Evolutionary conservation across 179 eudicot genomes (phyloP), one percentile per base, ranked within the genome.

Genomic region (Heliamphora pulchella): DNA sequence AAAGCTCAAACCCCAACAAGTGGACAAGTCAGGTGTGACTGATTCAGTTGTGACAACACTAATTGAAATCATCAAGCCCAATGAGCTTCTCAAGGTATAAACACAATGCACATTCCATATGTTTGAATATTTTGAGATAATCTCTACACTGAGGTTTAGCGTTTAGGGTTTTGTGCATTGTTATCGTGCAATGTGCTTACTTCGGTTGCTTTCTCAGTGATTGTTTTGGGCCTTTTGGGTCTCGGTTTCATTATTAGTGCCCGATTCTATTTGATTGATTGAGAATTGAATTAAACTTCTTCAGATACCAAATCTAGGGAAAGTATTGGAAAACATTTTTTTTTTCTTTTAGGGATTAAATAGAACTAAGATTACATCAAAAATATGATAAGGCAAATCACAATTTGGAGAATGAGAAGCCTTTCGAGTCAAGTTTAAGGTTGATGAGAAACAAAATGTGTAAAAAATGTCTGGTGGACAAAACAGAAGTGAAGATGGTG

Each of bases 21-120:
- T 95, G 5, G 97, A 97, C 1, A 91, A 95, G 77, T 88, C 90
- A 8, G 97, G 98, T 10, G 97, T 93, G 76, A 91, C 97, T 50
- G 88, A 86, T 47, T 87, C 90, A 75, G 92, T 91, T 50, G 86
- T 86, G 14, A 84, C 81, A 18, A 95, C 95, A 3, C 79, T 95
- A 84, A 47, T 79, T 78, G 97, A 95, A 84, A 91, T 91, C 51
- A 93, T 95, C n/a, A 97, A 95, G 76, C 50, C 80, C 2, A 89
- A 86, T 57, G 98, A 95, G 86, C 97, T 94, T 80, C 89, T 93
- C 78, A 94, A 94, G 94, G 98, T 93, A 86, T 7, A 31, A 54
- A 31, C 50, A 8, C 41, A 41, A 58, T 39, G 22, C 46, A 2
- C 8, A 10, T 51, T 51, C 3, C 8, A 3, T 17, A n/a, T 31